A percentile compares a stretch with the other conserved stretches of the same genome.
Evolutionary conservation across 495 filamentous ascomycete genomes (phyloP).

Genomic region (Aspergillus nidulans): DNA sequence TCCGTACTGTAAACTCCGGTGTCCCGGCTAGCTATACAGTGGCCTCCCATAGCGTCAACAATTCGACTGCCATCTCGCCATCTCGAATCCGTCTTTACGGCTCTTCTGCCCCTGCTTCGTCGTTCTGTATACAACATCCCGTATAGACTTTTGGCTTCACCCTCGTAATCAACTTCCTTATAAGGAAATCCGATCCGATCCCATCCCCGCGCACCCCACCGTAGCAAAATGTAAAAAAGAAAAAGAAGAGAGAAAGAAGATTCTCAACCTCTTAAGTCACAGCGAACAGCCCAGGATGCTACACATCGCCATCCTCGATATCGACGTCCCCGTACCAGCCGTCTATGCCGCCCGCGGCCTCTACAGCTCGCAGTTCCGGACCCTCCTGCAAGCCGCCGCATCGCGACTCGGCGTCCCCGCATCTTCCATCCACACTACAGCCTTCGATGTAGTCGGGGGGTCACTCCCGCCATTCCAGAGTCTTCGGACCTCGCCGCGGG

Average conservation of each 20-base stretch:
- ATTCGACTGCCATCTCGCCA: no score
- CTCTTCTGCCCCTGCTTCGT: not conserved
- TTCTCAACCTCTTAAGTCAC: not conserved
- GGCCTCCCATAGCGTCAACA: no score
- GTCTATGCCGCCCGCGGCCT: slow-evolving; percentile 34
- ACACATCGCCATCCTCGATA: slow-evolving; percentile 41
- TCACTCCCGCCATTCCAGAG: slow-evolving; percentile 25
- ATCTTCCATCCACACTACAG: slow-evolving; percentile 27
- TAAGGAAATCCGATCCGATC: slow-evolving; percentile 13
- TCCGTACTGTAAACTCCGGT: not conserved
- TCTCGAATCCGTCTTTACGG: no score
- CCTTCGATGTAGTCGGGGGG: slow-evolving; percentile 37
- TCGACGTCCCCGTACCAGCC: slow-evolving; percentile 33
- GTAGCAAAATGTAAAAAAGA: not conserved
- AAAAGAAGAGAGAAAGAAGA: not conserved
- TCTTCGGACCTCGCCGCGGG: slow-evolving; percentile 19
- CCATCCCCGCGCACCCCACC: not conserved
- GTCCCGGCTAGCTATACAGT: no score
- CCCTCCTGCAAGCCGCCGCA: slow-evolving; percentile 31
- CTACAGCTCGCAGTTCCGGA: slow-evolving; percentile 36
- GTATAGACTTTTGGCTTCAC: not conserved
- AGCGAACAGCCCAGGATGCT: slow-evolving; percentile 8
- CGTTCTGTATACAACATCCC: not conserved
- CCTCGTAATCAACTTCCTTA: slow-evolving; percentile 11
- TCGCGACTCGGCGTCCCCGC: slow-evolving; percentile 22